A percentile compares a stretch with the other conserved stretches of the same genome.
Evolutionary conservation across 192 early-diverging fungal species (phyloP).

Genomic region (Spizellomyces punctatus): DNA sequence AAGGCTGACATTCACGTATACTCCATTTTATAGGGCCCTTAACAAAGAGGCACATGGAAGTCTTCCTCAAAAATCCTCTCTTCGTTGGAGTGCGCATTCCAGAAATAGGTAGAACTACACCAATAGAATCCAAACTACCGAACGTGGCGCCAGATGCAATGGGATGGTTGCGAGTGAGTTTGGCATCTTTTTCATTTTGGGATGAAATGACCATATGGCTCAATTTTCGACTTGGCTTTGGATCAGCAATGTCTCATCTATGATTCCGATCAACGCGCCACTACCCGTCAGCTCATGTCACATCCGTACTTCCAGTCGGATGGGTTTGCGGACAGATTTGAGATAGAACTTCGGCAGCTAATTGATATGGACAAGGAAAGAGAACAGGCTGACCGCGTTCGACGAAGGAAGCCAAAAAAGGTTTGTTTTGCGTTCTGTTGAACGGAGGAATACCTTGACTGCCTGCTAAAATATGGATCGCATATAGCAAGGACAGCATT

Average conservation of each 20-base stretch:
- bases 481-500: conserved; percentile 5
- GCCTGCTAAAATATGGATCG: not conserved
- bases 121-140: conserved; percentile 54
- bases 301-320: conserved; percentile 65
- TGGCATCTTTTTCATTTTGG: not conserved
- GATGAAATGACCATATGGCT: not conserved
- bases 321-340: conserved; percentile 55
- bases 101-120: conserved; percentile 58
- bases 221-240: not conserved
- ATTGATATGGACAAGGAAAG: conserved; percentile 57
- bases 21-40: conserved; percentile 42
- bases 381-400: conserved; percentile 46
- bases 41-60: conserved; percentile 62
- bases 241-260: conserved; percentile 59
- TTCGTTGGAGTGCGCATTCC: conserved; percentile 65
- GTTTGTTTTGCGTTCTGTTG: conserved; percentile 13
- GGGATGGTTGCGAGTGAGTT: conserved; percentile 55
- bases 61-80: conserved; percentile 62
- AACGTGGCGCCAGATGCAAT: conserved; percentile 57
- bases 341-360: conserved; percentile 51
- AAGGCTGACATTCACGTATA: not conserved
- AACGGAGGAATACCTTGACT: not conserved
- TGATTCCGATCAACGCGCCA: conserved; percentile 63
- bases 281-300: conserved; percentile 57
- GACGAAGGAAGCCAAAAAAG: conserved; percentile 45